These are phyloP conservation scores for Penicillium sumatraense DNA, from an alignment of 2,329 filamentous ascomycete genomes.

Conservation along the genomic window DNA sequence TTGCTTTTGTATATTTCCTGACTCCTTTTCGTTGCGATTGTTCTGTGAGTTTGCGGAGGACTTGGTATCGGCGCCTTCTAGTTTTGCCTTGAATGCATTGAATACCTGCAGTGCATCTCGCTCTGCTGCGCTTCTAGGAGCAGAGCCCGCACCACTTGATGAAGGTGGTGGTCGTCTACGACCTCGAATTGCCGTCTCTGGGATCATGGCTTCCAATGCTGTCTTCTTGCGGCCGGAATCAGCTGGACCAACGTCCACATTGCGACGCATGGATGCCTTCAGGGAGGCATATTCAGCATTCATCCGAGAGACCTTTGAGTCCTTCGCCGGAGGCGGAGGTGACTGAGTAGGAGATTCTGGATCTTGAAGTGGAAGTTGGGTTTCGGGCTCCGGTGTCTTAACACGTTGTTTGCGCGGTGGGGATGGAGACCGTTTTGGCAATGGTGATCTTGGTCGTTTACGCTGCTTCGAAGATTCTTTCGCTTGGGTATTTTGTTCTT, in stretches of 20 bases:
- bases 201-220: conserved; percentile 54
- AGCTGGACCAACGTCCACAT: conserved; percentile 35
- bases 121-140: conserved; percentile 59
- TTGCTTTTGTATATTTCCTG: conserved; percentile 16
- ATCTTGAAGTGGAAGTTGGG: conserved; percentile 51
- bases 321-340: conserved; percentile 35
- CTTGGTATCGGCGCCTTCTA: conserved; percentile 57
- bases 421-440: conserved; percentile 30
- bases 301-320: conserved; percentile 45
- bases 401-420: conserved; percentile 36
- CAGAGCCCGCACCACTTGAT: conserved; percentile 52
- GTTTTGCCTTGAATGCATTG: conserved; percentile 76
- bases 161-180: conserved; percentile 49
- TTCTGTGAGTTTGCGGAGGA: conserved; percentile 33
- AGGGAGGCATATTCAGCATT: conserved; percentile 52
- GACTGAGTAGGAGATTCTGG: conserved; percentile 48
- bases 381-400: conserved; percentile 46
- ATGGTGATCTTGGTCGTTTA: conserved; percentile 42
- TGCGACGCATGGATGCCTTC: conserved; percentile 54
- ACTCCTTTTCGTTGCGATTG: conserved; percentile 16
- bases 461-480: conserved; percentile 21
- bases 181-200: conserved; percentile 51
- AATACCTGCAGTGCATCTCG: conserved; percentile 71
- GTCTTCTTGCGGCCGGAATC: conserved; percentile 48
- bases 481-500: conserved; percentile 13